A percentile compares a stretch with the other conserved stretches of the same genome.
Conservation (phyloP, 495 filamentous ascomycete species). For the Hypoxylon lienhwacheense region DNA sequence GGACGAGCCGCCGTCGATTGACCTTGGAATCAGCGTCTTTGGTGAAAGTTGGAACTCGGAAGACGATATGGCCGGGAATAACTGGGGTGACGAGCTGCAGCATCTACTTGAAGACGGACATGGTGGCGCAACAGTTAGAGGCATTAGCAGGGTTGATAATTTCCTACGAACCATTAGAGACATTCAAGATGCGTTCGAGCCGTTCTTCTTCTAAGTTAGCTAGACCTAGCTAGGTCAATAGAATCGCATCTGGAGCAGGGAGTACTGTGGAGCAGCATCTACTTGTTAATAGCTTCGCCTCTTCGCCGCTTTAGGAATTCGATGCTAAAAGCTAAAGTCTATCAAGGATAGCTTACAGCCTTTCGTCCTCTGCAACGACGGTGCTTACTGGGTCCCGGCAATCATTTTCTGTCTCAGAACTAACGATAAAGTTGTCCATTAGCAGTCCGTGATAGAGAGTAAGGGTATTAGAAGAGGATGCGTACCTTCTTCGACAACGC, state of each 20-base stretch:
- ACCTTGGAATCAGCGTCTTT: slow-evolving; percentile 55
- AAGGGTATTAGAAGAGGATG: slow-evolving; percentile 30
- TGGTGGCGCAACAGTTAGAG: neutral
- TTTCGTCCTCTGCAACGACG: slow-evolving; percentile 25
- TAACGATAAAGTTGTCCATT: slow-evolving; percentile 23
- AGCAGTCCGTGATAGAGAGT: neutral
- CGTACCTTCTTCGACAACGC: slow-evolving; percentile 86
- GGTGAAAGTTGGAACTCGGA: slow-evolving; percentile 55
- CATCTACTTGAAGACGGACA: slow-evolving; percentile 50
- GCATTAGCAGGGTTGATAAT: slow-evolving; percentile 26
- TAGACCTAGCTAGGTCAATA: neutral
- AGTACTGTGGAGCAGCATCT: neutral
- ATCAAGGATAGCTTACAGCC: slow-evolving; percentile 23
- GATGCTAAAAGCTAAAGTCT: slow-evolving; percentile 13
- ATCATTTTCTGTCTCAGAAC: slow-evolving; percentile 64
- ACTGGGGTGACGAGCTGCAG: slow-evolving; percentile 47
- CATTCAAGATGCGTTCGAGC: slow-evolving; percentile 26
- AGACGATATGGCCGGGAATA: slow-evolving; percentile 29
- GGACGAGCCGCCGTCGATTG: slow-evolving; percentile 16
- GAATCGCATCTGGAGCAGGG: neutral
- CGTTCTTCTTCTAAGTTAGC: slow-evolving; percentile 18
- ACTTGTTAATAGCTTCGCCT: slow-evolving; percentile 5
- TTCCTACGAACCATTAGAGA: slow-evolving; percentile 36
- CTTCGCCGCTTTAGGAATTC: neutral
- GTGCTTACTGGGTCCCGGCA: slow-evolving; percentile 22